phyloP scores from a whole-genome alignment of 208 protist genomes.

The Trypanosoma scelopori region DNA sequence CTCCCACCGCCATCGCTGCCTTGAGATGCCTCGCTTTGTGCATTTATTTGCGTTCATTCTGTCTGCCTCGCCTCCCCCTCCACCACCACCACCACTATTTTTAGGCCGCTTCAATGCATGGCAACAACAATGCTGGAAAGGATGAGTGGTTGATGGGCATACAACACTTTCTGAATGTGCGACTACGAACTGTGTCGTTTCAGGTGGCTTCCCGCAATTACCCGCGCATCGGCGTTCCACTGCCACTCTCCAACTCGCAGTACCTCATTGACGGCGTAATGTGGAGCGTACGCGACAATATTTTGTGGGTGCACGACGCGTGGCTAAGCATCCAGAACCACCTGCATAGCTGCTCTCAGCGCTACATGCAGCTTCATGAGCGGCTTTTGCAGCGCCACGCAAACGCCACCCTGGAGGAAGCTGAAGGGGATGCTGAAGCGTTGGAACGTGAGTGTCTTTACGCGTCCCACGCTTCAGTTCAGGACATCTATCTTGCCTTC shows the following conservation, averaged over 20 bases:
- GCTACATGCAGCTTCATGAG: slow-evolving; percentile 35
- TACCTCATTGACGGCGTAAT: slow-evolving; percentile 73
- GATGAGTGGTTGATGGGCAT: slow-evolving; percentile 64
- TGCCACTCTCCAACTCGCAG: slow-evolving; percentile 66
- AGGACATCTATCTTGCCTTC: slow-evolving; percentile 75
- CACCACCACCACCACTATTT: slow-evolving; percentile 6
- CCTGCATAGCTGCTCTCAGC: slow-evolving; percentile 52
- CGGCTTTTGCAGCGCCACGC: slow-evolving; percentile 7
- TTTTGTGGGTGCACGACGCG: slow-evolving; percentile 44
- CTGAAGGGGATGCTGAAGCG: slow-evolving; percentile 3
- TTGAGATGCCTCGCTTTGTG: too few relatives aligned
- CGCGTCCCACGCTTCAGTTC: slow-evolving; percentile 51
- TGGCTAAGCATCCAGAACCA: slow-evolving; percentile 67
- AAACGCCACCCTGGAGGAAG: not conserved
- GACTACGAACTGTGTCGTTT: slow-evolving; percentile 56
- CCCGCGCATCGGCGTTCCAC: slow-evolving; percentile 39
- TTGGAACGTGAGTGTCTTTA: slow-evolving; percentile 49
- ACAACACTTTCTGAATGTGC: slow-evolving; percentile 51
- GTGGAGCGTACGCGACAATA: slow-evolving; percentile 69
- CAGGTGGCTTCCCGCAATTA: slow-evolving; percentile 32
- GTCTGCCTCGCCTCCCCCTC: not conserved
- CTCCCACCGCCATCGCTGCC: too few relatives aligned
- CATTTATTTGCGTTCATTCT: too few relatives aligned
- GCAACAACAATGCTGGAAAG: slow-evolving; percentile 8
- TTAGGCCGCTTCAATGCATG: not conserved